Base-by-base conservation (phyloP, 768 basidiomycete species). In the Podaxis sp. region DNA sequence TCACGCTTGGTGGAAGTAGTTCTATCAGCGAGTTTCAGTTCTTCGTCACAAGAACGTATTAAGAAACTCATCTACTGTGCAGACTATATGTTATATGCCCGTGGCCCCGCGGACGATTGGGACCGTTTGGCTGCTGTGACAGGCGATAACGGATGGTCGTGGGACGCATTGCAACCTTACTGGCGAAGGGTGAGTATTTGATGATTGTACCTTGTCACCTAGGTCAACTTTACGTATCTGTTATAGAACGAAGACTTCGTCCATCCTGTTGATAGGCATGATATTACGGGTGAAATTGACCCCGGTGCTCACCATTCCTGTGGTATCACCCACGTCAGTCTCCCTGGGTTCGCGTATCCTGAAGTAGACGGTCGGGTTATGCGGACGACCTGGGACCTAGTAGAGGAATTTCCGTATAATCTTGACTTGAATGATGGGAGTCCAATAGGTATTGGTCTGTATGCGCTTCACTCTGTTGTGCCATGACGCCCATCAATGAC, bases 81-180 rank as follows among this genome's bases (percentile, higher is more conserved):
- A 74, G 73, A 74, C 47, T 66, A 63, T 18, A 73, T 76, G 71
- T 61, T 67, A 35, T 74, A 73, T 57, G 71, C 71, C 21, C 69
- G 74, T 27, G 75, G 74, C 4, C 64, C 73, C 3, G 58, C 63
- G 23, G 72, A 72, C 36, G 74, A 77, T 60, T 69, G 62, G 50
- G 62, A 69, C 47, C 55, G 65, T 9, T 59, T 64, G 50, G 73
- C 74, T 1, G 54, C 61, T 1, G 63, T 73, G 18, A 70, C 74
- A n/a, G 70, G 68, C 0, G 75, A 77, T 61, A 28, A 58, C 1
- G 73, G 74, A 1, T 77, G 76, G 76, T 65, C 71, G 9, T 77
- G 75, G 76, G 54, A 68, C 6, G 65, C 63, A 3, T 63, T 77
- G 18, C 63, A 67, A 14, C 68, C 68, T 3, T 77, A 72, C 48